These are phyloP conservation scores for Daldinia caldariorum DNA, from an alignment of 495 filamentous ascomycete species.

Conservation along the genomic window DNA sequence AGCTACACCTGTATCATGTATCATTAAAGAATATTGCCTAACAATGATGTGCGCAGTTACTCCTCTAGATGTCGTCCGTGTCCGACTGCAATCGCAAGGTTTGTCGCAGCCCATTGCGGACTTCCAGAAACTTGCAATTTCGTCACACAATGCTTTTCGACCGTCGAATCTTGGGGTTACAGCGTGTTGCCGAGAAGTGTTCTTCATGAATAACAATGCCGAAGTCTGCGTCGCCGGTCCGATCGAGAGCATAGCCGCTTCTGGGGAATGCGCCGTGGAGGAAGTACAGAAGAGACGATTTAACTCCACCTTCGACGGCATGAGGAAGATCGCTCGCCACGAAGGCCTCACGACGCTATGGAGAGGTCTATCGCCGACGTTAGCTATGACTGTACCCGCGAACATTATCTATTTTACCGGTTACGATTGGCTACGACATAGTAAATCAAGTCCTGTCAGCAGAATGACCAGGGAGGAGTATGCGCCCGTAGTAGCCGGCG, in stretches of 20 bases:
- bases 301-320: constrained; percentile 88
- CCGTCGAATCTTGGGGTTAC: constrained; percentile 88
- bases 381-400: constrained; percentile 92
- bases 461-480: constrained; percentile 69
- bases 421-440: constrained; percentile 91
- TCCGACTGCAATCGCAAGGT: constrained; percentile 87
- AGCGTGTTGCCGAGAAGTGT: constrained; percentile 95
- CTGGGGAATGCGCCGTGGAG: constrained; percentile 84
- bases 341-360: constrained; percentile 89
- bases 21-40: constrained; percentile 2
- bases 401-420: constrained; percentile 99
- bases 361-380: constrained; percentile 90
- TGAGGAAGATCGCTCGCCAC: constrained; percentile 95
- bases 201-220: constrained; percentile 89
- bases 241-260: constrained; percentile 44
- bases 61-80: constrained; percentile 94
- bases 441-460: constrained; percentile 72
- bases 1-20: background rate
- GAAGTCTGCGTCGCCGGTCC: constrained; percentile 77
- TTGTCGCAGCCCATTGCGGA: constrained; percentile 55
- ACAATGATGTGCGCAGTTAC: constrained; percentile 70
- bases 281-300: constrained; percentile 84
- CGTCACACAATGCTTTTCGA: constrained; percentile 67
- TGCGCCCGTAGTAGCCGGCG: constrained; percentile 82
- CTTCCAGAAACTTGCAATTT: constrained; percentile 54